phyloP scores from a whole-genome alignment of 345 rosid species.

The Streptanthus diversifolius region DNA sequence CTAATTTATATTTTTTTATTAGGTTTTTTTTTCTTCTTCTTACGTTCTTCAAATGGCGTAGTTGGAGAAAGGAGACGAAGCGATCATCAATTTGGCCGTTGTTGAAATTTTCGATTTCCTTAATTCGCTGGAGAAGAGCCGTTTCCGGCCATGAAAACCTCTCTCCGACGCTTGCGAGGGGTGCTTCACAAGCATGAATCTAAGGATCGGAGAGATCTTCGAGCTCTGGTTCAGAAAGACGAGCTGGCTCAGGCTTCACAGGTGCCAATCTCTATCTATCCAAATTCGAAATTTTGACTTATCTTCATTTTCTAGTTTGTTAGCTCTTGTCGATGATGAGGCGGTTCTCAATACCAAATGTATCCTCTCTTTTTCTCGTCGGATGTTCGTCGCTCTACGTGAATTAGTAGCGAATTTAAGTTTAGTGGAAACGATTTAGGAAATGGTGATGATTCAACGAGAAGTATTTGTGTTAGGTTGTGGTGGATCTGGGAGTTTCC shows the following conservation, averaged over 20 bases:
- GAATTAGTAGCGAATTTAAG: neutral
- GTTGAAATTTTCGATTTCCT: neutral
- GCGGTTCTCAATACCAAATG: too few species aligned
- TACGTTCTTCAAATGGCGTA: slow-evolving; percentile 17
- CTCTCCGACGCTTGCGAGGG: slow-evolving; percentile 66
- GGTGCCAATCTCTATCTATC: slow-evolving; percentile 37
- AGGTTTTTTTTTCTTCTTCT: neutral
- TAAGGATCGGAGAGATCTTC: slow-evolving; percentile 48
- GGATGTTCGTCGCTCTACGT: neutral
- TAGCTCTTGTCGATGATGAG: neutral
- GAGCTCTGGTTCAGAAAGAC: slow-evolving; percentile 46
- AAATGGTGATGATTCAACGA: slow-evolving; percentile 11
- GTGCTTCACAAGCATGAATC: slow-evolving; percentile 52
- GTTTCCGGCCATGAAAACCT: slow-evolving; percentile 55
- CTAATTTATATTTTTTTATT: neutral
- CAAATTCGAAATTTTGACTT: slow-evolving; percentile 8
- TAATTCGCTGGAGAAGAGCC: slow-evolving; percentile 9
- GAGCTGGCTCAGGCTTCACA: slow-evolving; percentile 75
- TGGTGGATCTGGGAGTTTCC: slow-evolving; percentile 15
- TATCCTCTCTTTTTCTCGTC: too few species aligned
- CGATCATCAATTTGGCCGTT: slow-evolving; percentile 18
- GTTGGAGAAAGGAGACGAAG: slow-evolving; percentile 4
- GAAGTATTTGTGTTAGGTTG: neutral
- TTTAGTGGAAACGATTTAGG: neutral
- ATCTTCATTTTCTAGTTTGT: neutral